Evolutionary conservation across 2,329 filamentous ascomycete species (phyloP), one percentile per base, ranked within the genome.

Genomic region (Lomentospora prolificans): DNA sequence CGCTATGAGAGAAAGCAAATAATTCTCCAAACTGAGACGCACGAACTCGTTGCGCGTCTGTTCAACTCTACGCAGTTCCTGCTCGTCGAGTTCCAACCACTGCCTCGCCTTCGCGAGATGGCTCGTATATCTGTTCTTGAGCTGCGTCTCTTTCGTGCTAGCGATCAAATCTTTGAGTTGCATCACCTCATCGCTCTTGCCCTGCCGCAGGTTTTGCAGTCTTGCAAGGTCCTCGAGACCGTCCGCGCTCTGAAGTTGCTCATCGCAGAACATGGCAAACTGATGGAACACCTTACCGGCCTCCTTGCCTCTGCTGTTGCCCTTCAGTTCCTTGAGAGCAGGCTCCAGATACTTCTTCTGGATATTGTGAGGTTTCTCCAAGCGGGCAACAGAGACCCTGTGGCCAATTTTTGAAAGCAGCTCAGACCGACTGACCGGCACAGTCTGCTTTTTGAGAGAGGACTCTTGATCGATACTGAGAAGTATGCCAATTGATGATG

Each of bases 221-320:
- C 94, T 85, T 28, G 82, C 81, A 58, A 96, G 81, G 63, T 99
- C 94, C 67, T 95, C 90, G 1, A 91, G 73, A 31, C 86, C 84
- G 62, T 95, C 90, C 1, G 86, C 81, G 64, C 92, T 92, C 63
- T 96, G 88, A 8, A 99, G 76, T 67, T 99, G 94, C 64, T 90
- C 85, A 66, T 99, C 92, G 64, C 95, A 99, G 67, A 99, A 99
- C 53, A 85, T 81, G 25, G 95, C 94, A 68, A 97, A 97, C 63
- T 95, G 89, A 66, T 96, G 90, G 64, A 90, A 96, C 1, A 97
- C 94, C 61, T 89, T 80, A 1, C 91, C 90, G 2, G 91, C 88
- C 58, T 92, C 88, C 48, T 79, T 76, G 1, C 87, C 87, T 55
- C 84, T 78, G 4, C 72, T 78, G 50, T 80, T 79, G 1, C 84